A percentile compares a stretch with the other conserved stretches of the same genome.
These are phyloP conservation scores for Stephanodiscus minutulus DNA, from an alignment of 108 stramenopile species.

Conservation along the genomic window DNA sequence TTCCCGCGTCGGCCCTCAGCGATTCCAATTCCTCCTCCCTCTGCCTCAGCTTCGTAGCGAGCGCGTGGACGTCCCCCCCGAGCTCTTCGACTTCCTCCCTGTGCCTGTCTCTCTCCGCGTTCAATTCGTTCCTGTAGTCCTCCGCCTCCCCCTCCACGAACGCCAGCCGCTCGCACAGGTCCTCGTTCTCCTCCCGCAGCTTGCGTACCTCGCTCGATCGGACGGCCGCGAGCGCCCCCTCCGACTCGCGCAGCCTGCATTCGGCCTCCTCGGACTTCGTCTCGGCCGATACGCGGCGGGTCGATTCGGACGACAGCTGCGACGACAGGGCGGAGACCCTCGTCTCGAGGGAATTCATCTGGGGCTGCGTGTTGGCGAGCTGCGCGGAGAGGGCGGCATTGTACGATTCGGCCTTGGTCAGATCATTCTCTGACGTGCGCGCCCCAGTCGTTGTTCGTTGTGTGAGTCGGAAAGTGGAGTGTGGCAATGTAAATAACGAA, in stretches of 20 bases:
- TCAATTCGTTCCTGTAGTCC: slow-evolving; percentile 76
- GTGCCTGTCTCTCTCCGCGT: slow-evolving; percentile 72
- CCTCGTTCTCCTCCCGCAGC: slow-evolving; percentile 76
- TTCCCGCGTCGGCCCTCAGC: not conserved
- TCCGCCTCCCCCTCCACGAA: slow-evolving; percentile 85
- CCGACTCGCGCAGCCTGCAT: slow-evolving; percentile 67
- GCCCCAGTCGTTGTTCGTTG: slow-evolving; percentile 7
- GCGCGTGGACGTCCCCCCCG: slow-evolving; percentile 35
- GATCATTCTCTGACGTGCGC: slow-evolving; percentile 70
- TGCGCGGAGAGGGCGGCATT: slow-evolving; percentile 84
- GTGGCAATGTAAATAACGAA: not conserved
- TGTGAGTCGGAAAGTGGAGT: not conserved
- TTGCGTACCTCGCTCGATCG: slow-evolving; percentile 41
- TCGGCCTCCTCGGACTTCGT: slow-evolving; percentile 80
- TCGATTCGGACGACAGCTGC: slow-evolving; percentile 68
- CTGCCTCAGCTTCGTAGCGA: slow-evolving; percentile 33
- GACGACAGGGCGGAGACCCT: slow-evolving; percentile 62
- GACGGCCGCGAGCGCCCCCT: slow-evolving; percentile 53
- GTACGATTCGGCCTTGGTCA: slow-evolving; percentile 77
- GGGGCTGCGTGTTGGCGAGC: slow-evolving; percentile 83
- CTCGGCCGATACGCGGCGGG: slow-evolving; percentile 75
- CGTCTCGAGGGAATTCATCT: slow-evolving; percentile 75
- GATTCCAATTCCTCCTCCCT: slow-evolving; percentile 24
- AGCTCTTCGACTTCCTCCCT: slow-evolving; percentile 71
- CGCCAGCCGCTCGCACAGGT: slow-evolving; percentile 79